A percentile compares a stretch with the other conserved stretches of the same genome.
phyloP scores from a whole-genome alignment of 192 early-diverging fungal genomes.

The Radiomyces spectabilis region DNA sequence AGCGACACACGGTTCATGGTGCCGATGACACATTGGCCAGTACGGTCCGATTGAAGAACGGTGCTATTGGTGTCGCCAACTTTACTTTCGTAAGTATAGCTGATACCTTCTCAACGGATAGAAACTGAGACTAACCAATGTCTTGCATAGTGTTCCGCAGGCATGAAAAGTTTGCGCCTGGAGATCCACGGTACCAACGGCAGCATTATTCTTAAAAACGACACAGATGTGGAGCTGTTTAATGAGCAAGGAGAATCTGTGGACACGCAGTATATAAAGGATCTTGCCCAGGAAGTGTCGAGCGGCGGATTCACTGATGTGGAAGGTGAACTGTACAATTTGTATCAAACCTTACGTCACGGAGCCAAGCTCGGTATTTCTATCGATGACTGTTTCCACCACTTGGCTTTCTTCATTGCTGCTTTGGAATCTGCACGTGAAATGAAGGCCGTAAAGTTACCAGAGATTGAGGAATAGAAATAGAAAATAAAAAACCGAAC shows the following conservation, averaged over 20 bases:
- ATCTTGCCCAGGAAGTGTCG: background rate
- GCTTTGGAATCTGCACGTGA: conserved; percentile 27
- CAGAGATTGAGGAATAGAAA: no score
- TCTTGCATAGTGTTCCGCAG: conserved; percentile 16
- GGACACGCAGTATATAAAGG: background rate
- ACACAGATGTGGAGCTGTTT: conserved; percentile 2
- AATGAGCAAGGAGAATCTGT: conserved; percentile 7
- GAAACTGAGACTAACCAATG: no score
- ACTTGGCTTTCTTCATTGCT: conserved; percentile 26
- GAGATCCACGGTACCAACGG: conserved; percentile 21
- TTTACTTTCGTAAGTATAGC: conserved; percentile 27
- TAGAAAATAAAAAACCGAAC: no score
- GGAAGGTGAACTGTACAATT: conserved; percentile 22
- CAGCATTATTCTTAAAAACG: conserved; percentile 9
- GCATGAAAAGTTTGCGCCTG: conserved; percentile 4
- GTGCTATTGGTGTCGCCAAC: conserved; percentile 21
- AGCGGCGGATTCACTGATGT: conserved; percentile 19
- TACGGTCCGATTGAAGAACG: conserved; percentile 13
- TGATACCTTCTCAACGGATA: no score
- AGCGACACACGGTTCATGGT: conserved; percentile 17
- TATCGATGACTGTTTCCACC: conserved; percentile 23
- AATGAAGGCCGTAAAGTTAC: no score
- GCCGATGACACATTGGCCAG: conserved; percentile 19
- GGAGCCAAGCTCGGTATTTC: conserved; percentile 5
- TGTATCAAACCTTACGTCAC: conserved; percentile 17